Percentiles rank a stretch among this genome's conserved stretches.
Evolutionary conservation across 2,329 filamentous ascomycete species (phyloP).

Genomic region (Pestalotiopsis sp.): DNA sequence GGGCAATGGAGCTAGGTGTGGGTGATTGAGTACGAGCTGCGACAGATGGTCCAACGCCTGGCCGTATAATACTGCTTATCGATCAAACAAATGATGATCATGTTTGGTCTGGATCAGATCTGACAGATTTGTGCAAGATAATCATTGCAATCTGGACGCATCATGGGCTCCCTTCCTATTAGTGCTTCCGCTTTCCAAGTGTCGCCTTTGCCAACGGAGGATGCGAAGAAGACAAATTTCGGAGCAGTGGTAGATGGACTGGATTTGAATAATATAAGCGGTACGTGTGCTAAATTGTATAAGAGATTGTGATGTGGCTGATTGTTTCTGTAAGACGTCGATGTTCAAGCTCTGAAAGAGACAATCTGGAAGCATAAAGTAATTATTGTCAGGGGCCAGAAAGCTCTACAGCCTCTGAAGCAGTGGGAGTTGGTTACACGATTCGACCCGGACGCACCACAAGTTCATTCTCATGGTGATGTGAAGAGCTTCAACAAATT

Average conservation of each 20-base stretch:
- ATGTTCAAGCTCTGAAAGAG: constrained; percentile 36
- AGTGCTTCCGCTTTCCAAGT: constrained; percentile 15
- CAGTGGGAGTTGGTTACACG: constrained; percentile 47
- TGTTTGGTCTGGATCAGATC: neutral
- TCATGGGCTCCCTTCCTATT: neutral
- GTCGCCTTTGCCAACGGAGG: constrained; percentile 23
- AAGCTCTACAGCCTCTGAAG: constrained; percentile 39
- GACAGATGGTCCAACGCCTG: neutral
- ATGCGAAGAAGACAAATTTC: constrained; percentile 38
- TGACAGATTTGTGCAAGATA: neutral
- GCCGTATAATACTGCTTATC: neutral
- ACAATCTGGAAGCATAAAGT: constrained; percentile 46
- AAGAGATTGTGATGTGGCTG: neutral
- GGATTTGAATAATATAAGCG: constrained; percentile 37
- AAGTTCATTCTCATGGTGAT: constrained; percentile 43
- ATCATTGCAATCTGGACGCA: neutral
- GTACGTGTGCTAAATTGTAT: constrained; percentile 17
- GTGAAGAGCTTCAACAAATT: constrained; percentile 41
- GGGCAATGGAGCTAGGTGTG: neutral
- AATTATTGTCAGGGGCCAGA: constrained; percentile 43
- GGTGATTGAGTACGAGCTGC: neutral
- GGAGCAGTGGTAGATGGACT: constrained; percentile 37
- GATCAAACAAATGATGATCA: neutral
- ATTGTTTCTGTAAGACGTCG: constrained; percentile 28
- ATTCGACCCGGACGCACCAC: constrained; percentile 41